Evolutionary conservation across 2,329 filamentous ascomycete species (phyloP).

Genomic region (Scedosporium dehoogii): DNA sequence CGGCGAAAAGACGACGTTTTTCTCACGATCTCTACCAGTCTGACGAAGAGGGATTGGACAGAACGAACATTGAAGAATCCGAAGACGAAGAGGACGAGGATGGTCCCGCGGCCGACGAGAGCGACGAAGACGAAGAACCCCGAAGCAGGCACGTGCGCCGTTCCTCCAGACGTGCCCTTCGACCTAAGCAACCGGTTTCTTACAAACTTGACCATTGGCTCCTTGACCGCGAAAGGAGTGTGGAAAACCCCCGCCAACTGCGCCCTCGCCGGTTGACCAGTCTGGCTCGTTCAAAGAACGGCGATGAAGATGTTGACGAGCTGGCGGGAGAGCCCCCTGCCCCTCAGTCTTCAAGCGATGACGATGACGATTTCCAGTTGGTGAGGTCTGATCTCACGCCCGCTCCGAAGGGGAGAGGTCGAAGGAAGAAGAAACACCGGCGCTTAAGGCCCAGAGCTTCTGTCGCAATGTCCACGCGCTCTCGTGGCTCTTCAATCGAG

Average conservation of each 20-base stretch:
- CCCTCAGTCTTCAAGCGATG: slow-evolving; percentile 17
- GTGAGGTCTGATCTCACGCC: slow-evolving; percentile 26
- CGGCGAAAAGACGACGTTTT: not conserved
- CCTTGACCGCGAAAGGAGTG: not conserved
- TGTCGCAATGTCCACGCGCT: slow-evolving; percentile 11
- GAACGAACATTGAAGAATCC: slow-evolving; percentile 13
- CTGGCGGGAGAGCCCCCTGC: slow-evolving; percentile 18
- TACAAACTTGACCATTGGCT: slow-evolving; percentile 1
- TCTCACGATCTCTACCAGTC: not conserved
- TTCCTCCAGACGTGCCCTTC: not conserved
- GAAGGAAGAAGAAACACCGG: not conserved
- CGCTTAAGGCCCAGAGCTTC: slow-evolving; percentile 6
- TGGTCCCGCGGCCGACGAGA: not conserved
- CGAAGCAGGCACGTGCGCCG: slow-evolving; percentile 1
- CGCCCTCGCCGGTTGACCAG: slow-evolving; percentile 17
- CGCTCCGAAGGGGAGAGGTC: not conserved
- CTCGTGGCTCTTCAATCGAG: slow-evolving; percentile 36
- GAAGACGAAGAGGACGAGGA: slow-evolving; percentile 15
- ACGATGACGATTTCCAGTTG: slow-evolving; percentile 24
- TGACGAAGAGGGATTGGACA: not conserved
- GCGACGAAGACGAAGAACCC: slow-evolving; percentile 4
- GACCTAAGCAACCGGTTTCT: not conserved
- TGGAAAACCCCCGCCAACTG: slow-evolving; percentile 7
- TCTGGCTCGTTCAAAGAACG: not conserved
- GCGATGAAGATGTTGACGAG: slow-evolving; percentile 19